Conservation (phyloP, 306 rosid genomes). For the Adenanthera pavonina region DNA sequence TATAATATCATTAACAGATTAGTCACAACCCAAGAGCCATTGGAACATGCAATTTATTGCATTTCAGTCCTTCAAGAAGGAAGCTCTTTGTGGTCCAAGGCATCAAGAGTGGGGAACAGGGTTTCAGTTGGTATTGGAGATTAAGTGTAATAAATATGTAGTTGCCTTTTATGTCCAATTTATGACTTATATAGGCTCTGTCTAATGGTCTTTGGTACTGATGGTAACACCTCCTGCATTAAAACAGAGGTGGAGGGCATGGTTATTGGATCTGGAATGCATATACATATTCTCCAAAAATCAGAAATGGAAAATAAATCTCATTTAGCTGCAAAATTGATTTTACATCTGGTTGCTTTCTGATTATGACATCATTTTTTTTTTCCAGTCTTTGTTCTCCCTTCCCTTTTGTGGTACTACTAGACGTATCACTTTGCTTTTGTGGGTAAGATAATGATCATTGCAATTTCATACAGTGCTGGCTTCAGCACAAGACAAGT, state of each 20-base stretch:
- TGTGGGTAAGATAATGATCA: background rate
- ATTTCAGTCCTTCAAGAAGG: background rate
- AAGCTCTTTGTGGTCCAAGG: background rate
- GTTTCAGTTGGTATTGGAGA: background rate
- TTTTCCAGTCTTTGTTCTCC: background rate
- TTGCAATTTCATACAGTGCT: background rate
- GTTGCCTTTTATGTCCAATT: background rate
- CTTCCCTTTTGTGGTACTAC: background rate
- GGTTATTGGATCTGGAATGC: background rate
- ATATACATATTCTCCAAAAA: background rate
- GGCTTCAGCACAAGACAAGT: background rate
- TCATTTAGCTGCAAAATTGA: background rate
- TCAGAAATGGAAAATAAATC: background rate
- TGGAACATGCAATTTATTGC: background rate
- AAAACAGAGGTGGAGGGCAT: background rate
- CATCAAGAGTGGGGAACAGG: conserved; percentile 6
- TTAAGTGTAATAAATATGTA: background rate
- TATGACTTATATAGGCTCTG: background rate
- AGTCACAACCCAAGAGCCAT: background rate
- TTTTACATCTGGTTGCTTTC: background rate
- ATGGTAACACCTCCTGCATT: background rate
- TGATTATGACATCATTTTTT: background rate
- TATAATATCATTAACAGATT: background rate
- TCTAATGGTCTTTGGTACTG: background rate
- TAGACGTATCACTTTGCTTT: background rate